Evolutionary conservation across 2,329 filamentous ascomycete genomes (phyloP).

Genomic region (Macroventuria anomochaeta): DNA sequence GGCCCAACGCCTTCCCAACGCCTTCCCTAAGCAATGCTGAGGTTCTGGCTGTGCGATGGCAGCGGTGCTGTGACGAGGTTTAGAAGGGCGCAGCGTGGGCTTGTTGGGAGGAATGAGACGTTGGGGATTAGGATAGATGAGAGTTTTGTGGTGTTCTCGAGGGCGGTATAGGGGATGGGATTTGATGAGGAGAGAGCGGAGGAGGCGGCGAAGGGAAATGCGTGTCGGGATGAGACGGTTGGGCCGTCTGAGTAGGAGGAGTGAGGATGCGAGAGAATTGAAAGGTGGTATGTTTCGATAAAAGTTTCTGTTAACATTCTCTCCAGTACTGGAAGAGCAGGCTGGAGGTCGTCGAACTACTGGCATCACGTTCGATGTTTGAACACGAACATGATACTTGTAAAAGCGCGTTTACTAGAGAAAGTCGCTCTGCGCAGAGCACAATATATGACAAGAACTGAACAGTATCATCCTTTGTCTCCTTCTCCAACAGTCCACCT

Average conservation of each 20-base stretch:
- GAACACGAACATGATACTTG: too few relatives aligned
- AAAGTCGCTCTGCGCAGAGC: conserved; percentile 9
- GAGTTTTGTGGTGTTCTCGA: background rate
- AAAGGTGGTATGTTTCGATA: too few relatives aligned
- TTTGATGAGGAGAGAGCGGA: background rate
- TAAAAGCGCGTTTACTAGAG: conserved; percentile 6
- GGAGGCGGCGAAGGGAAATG: background rate
- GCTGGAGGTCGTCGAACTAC: background rate
- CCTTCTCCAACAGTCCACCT: too few relatives aligned
- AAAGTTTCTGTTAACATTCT: too few relatives aligned
- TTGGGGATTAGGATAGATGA: background rate
- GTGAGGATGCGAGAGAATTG: background rate
- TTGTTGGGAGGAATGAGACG: background rate
- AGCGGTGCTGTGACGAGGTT: too few relatives aligned
- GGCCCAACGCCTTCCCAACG: too few relatives aligned
- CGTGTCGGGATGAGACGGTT: background rate
- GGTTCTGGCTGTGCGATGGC: too few relatives aligned
- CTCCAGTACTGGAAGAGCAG: too few relatives aligned
- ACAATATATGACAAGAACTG: background rate
- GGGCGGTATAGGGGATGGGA: background rate
- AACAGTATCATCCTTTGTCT: background rate
- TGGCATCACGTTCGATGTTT: too few relatives aligned
- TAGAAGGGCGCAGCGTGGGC: too few relatives aligned
- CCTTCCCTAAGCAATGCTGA: too few relatives aligned
- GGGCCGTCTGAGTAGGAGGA: background rate